phyloP scores from a whole-genome alignment of 1,139 yeast genomes.

The Pneumocystis jirovecii region DNA sequence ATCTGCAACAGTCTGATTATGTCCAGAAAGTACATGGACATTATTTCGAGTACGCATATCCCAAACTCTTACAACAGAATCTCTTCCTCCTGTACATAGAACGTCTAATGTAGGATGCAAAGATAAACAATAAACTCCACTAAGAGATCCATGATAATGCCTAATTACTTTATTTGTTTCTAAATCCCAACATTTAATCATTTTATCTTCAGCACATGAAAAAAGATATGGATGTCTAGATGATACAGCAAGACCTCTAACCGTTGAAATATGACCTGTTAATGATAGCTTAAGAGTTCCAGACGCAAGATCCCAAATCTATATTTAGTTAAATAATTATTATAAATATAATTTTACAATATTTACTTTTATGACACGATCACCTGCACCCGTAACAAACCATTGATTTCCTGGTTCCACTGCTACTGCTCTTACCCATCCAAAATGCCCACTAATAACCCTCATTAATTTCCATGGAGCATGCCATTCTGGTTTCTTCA shows the following conservation, averaged over 20 bases:
- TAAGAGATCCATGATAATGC: slow-evolving; percentile 85
- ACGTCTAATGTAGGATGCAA: slow-evolving; percentile 79
- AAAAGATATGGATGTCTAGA: slow-evolving; percentile 72
- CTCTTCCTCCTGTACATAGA: slow-evolving; percentile 83
- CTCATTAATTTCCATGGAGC: slow-evolving; percentile 57
- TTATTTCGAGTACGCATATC: slow-evolving; percentile 72
- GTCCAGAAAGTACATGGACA: slow-evolving; percentile 70
- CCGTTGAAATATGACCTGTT: slow-evolving; percentile 85
- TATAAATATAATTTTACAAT: not conserved
- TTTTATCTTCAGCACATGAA: slow-evolving; percentile 85
- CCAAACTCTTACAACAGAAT: slow-evolving; percentile 80
- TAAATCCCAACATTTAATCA: slow-evolving; percentile 93
- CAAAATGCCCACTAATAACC: slow-evolving; percentile 77
- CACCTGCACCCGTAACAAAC: slow-evolving; percentile 86
- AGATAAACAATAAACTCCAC: slow-evolving; percentile 72
- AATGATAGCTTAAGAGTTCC: slow-evolving; percentile 58
- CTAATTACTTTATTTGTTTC: slow-evolving; percentile 71
- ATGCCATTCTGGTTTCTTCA: slow-evolving; percentile 34
- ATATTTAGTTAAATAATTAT: slow-evolving; percentile 1
- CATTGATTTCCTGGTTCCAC: slow-evolving; percentile 80
- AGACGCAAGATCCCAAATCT: slow-evolving; percentile 72
- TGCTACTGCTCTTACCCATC: slow-evolving; percentile 74
- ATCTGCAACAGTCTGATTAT: slow-evolving; percentile 56
- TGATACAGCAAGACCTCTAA: slow-evolving; percentile 62
- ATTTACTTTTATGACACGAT: slow-evolving; percentile 52